Base-by-base conservation (phyloP, 1,139 yeast species). In the Lipomyces yarrowii region DNA sequence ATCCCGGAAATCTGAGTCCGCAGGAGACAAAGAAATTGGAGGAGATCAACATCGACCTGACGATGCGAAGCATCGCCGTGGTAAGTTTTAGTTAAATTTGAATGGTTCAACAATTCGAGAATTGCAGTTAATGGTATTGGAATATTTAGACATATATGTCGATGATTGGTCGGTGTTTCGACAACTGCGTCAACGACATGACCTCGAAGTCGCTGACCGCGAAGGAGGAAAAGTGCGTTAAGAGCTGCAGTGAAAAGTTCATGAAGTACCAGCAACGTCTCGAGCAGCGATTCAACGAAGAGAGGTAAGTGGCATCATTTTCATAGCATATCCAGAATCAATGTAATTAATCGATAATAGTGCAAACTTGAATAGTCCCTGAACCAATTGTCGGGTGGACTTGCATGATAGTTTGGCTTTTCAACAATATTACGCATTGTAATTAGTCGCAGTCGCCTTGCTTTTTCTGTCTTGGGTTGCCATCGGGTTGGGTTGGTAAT, bases 261-360 rank as follows among this genome's bases (percentile, higher is more conserved):
- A 86, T 96, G 83, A 94, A 94, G 80, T 98, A 94, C 84, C 88
- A 96, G 79, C 99, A 94, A 83, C 89, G 99, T 79, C 97, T 96
- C 67, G 99, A 99, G 61, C 96, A 91, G 80, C 88, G 99, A 81
- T 94, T 94, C 92, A 98, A 94, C 81, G 99, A 94, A 78, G 98
- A 93, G 81, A 94, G 93, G 71, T 69, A 39, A 42, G 48, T 42
- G 21, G 21, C 21, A 42, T 42, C 18, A 3, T 42, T n/a, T n/a
- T 18, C 23, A 7, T n/a, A 42, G 23, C 18, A 18, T 18, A 21
- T n/a, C 10, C 18, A 7, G 48, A 42, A 8, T 42, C 23, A 18
- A 13, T 26, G n/a, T 56, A 30, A 21, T 52, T 23, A 26, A 52
- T 15, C 11, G 11, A 26, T 30, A 30, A 23, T 26, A 52, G 55